phyloP scores from a whole-genome alignment of 768 basidiomycete species.

The Albatrellus ellisii region DNA sequence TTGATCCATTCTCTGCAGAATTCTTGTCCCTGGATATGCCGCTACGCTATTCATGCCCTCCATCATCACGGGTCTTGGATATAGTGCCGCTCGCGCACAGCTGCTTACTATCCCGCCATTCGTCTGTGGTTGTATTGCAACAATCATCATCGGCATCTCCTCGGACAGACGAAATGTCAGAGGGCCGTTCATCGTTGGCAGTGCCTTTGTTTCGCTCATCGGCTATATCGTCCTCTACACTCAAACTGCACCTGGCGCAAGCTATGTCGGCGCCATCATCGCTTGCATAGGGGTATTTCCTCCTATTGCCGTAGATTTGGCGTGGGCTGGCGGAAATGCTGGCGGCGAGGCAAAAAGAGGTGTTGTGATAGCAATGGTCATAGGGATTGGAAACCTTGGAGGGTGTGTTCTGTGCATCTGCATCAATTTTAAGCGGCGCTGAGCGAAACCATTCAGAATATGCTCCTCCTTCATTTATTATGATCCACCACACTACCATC shows the following conservation, averaged over 20 bases:
- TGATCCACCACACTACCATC: constrained; percentile 23
- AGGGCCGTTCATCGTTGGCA: constrained; percentile 35
- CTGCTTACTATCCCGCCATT: constrained; percentile 26
- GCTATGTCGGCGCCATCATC: constrained; percentile 35
- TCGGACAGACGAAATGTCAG: constrained; percentile 26
- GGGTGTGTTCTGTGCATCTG: constrained; percentile 27
- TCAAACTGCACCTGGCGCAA: constrained; percentile 17
- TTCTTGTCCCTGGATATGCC: constrained; percentile 33
- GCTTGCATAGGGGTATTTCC: constrained; percentile 45
- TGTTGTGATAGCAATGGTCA: constrained; percentile 37
- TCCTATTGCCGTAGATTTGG: constrained; percentile 31
- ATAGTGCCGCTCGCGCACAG: constrained; percentile 28
- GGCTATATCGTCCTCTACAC: constrained; percentile 39
- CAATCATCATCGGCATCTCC: constrained; percentile 18
- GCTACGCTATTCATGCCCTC: constrained; percentile 25
- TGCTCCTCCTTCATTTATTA: constrained; percentile 30
- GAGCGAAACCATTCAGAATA: constrained; percentile 20
- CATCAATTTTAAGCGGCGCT: no score
- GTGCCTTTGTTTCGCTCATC: constrained; percentile 29
- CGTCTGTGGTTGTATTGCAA: constrained; percentile 17
- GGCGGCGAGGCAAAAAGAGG: constrained; percentile 46
- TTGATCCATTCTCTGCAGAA: no score
- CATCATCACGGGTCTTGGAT: constrained; percentile 28
- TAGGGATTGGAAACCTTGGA: constrained; percentile 42
- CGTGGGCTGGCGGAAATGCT: constrained; percentile 42